These are phyloP conservation scores for Testicularia cyperi DNA, from an alignment of 1,284 basidiomycete species.

Conservation along the genomic window DNA sequence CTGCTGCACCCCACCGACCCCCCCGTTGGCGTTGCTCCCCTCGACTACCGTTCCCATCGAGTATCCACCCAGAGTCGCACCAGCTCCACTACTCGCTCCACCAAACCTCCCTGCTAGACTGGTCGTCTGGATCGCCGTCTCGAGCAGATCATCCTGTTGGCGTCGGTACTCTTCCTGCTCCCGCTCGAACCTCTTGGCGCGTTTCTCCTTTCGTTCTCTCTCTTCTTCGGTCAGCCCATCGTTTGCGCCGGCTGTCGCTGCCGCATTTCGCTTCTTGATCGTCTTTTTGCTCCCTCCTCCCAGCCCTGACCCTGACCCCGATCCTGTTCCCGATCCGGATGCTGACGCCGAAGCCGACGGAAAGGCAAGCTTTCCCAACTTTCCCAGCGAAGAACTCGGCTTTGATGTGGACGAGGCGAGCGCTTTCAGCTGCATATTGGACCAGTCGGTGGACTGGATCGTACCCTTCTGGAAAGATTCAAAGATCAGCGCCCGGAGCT, in stretches of 20 bases:
- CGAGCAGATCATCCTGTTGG: conserved; percentile 35
- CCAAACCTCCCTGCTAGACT: conserved; percentile 38
- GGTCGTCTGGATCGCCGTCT: conserved; percentile 41
- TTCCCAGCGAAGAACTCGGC: too few relatives aligned
- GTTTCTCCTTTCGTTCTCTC: conserved; percentile 48
- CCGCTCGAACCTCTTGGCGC: conserved; percentile 55
- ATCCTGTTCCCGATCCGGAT: too few relatives aligned
- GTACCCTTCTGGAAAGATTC: conserved; percentile 66
- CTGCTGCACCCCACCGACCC: too few relatives aligned
- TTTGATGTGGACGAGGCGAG: conserved; percentile 61
- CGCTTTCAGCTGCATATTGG: conserved; percentile 76
- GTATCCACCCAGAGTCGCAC: too few relatives aligned
- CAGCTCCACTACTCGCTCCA: too few relatives aligned
- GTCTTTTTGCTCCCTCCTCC: conserved; percentile 4
- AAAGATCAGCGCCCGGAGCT: conserved; percentile 61
- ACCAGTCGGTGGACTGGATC: conserved; percentile 86
- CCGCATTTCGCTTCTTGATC: conserved; percentile 31
- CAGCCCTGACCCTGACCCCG: too few relatives aligned
- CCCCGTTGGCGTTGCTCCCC: too few relatives aligned
- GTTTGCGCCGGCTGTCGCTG: conserved; percentile 1
- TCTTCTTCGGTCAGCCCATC: conserved; percentile 32
- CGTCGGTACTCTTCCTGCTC: conserved; percentile 48
- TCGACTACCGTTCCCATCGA: too few relatives aligned
- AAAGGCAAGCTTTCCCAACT: too few relatives aligned
- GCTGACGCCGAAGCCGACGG: too few relatives aligned